phyloP scores from a whole-genome alignment of 257 asterid species.

The Haberlea rhodopensis region DNA sequence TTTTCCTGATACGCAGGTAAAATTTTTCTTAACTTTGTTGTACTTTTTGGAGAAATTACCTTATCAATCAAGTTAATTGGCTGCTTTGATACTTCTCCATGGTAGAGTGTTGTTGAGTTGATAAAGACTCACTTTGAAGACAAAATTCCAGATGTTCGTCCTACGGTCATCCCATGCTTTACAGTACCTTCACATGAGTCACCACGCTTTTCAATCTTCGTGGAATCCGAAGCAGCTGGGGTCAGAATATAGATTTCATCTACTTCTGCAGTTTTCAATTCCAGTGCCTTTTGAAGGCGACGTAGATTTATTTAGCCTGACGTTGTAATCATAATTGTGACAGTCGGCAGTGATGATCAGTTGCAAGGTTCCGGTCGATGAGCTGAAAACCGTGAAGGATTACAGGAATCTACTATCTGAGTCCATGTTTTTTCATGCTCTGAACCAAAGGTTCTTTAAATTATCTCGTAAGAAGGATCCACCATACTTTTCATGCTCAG shows the following conservation, averaged over 20 bases:
- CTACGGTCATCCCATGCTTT: conserved; percentile 65
- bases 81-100: conserved; percentile 30
- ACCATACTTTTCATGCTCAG: conserved; percentile 89
- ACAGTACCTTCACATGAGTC: conserved; percentile 77
- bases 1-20: conserved; percentile 85
- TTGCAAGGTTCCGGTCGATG: conserved; percentile 76
- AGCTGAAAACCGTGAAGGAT: conserved; percentile 78
- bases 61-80: conserved; percentile 22
- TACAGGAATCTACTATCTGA: conserved; percentile 81
- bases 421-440: conserved; percentile 94
- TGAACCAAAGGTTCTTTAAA: conserved; percentile 91
- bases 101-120: conserved; percentile 77
- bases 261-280: conserved; percentile 18
- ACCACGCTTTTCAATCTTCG: conserved; percentile 83
- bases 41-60: conserved; percentile 4
- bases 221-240: conserved; percentile 96
- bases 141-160: conserved; percentile 54
- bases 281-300: conserved; percentile 17
- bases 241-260: conserved; percentile 40
- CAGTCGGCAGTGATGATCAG: conserved; percentile 98
- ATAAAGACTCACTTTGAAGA: conserved; percentile 74
- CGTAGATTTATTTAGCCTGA: conserved; percentile 15
- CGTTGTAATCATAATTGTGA: conserved; percentile 26
- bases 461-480: conserved; percentile 87
- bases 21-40: conserved; percentile 13